phyloP scores from a whole-genome alignment of 1,139 yeast species.

The Arxiozyma telluris region DNA sequence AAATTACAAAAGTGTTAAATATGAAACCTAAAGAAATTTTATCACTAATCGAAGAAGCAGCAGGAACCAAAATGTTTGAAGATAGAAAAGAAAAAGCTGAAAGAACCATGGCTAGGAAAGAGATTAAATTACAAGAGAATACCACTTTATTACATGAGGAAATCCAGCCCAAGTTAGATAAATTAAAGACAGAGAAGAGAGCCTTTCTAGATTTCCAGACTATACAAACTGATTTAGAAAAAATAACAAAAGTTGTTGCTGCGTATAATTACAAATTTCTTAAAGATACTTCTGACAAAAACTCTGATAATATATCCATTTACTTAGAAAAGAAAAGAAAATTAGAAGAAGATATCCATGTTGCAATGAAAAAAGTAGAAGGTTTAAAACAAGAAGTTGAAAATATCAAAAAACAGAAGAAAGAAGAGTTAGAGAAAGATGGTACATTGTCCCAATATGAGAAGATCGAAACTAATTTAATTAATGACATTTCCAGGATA shows the following conservation, averaged over 20 bases:
- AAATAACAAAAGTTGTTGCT: conserved; percentile 59
- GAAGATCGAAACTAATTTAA: conserved; percentile 43
- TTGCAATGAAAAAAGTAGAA: conserved; percentile 12
- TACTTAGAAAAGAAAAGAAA: conserved; percentile 31
- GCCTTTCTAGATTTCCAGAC: conserved; percentile 80
- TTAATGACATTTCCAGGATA: conserved; percentile 62
- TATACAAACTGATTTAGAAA: conserved; percentile 72
- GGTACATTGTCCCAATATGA: conserved; percentile 57
- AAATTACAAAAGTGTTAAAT: conserved; percentile 90
- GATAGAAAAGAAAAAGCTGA: conserved; percentile 88
- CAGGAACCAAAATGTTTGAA: conserved; percentile 94
- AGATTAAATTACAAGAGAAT: conserved; percentile 72
- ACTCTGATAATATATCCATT: conserved; percentile 27
- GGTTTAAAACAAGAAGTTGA: conserved; percentile 52
- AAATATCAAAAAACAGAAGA: conserved; percentile 46
- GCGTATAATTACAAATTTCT: conserved; percentile 61
- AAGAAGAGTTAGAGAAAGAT: conserved; percentile 54
- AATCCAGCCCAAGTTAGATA: conserved; percentile 85
- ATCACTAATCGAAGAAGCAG: conserved; percentile 93
- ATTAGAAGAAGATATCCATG: conserved; percentile 46
- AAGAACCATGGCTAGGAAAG: conserved; percentile 85
- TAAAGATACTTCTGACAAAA: conserved; percentile 37
- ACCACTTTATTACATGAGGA: conserved; percentile 68
- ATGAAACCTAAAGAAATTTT: conserved; percentile 90
- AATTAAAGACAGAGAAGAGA: conserved; percentile 71